These are phyloP conservation scores for Bassia scoparia DNA, from an alignment of 148 eudicot genomes.

Conservation along the genomic window DNA sequence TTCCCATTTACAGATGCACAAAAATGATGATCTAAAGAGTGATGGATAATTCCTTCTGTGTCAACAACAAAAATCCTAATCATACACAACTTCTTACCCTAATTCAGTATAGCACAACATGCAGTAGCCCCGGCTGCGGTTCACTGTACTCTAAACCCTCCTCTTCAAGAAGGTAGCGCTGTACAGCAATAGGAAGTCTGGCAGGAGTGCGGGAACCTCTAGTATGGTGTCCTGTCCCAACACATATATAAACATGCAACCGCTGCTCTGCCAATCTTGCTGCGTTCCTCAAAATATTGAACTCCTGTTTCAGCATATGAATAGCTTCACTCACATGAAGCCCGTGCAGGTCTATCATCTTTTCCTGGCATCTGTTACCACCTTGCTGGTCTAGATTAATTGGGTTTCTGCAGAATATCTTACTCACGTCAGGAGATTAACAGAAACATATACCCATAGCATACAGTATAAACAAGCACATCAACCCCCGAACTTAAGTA, in stretches of 20 bases:
- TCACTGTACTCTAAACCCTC: slow-evolving; percentile 86
- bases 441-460: not conserved
- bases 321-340: slow-evolving; percentile 86
- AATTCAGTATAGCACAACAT: slow-evolving; percentile 72
- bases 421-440: slow-evolving; percentile 3
- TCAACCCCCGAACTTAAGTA: not conserved
- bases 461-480: not conserved
- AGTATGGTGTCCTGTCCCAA: slow-evolving; percentile 94
- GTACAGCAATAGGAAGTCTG: slow-evolving; percentile 82
- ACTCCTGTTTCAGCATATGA: slow-evolving; percentile 71
- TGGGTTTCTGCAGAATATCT: slow-evolving; percentile 59
- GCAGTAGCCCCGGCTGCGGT: slow-evolving; percentile 90
- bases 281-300: slow-evolving; percentile 51
- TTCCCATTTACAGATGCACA: slow-evolving; percentile 56
- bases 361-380: slow-evolving; percentile 62
- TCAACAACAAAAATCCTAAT: slow-evolving; percentile 25
- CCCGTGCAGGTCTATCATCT: slow-evolving; percentile 87
- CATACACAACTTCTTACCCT: slow-evolving; percentile 27
- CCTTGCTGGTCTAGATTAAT: slow-evolving; percentile 43
- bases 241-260: slow-evolving; percentile 66
- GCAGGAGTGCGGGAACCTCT: slow-evolving; percentile 85
- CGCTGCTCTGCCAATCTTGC: slow-evolving; percentile 69
- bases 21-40: slow-evolving; percentile 28
- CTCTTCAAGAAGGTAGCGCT: slow-evolving; percentile 83
- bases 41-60: slow-evolving; percentile 20